Evolutionary conservation across 805 yeast species (phyloP).

Genomic region (Candida verbasci): DNA sequence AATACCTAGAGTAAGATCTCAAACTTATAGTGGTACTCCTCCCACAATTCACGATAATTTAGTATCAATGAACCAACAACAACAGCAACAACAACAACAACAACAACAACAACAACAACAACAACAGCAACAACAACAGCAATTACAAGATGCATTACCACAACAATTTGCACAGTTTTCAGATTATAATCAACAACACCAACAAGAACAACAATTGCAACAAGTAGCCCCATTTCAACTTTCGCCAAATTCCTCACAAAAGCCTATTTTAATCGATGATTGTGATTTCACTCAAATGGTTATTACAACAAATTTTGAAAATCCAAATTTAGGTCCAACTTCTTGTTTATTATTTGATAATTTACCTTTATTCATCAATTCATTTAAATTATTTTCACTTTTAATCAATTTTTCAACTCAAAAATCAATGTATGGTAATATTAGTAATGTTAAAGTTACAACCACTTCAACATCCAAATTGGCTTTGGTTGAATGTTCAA

Average conservation of each 20-base stretch:
- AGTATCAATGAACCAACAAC: conserved; percentile 4
- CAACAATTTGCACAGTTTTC: conserved; percentile 9
- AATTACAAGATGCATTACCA: conserved; percentile 1
- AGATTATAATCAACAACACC: background rate
- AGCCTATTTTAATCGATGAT: conserved; percentile 45
- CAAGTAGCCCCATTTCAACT: no score
- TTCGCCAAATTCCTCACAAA: conserved; percentile 3
- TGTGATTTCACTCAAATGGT: conserved; percentile 54
- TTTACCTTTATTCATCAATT: conserved; percentile 68
- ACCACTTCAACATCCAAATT: conserved; percentile 18
- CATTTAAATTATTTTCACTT: conserved; percentile 29
- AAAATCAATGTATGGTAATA: conserved; percentile 11
- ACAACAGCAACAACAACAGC: conserved; percentile 9
- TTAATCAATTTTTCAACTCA: conserved; percentile 18
- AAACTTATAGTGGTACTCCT: conserved; percentile 36
- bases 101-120: conserved; percentile 9
- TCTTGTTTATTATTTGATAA: conserved; percentile 75
- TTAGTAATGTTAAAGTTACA: conserved; percentile 17
- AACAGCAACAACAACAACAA: conserved; percentile 1
- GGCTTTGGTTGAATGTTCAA: conserved; percentile 63
- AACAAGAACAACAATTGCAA: no score
- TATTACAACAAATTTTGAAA: conserved; percentile 69
- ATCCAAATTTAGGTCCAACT: conserved; percentile 69
- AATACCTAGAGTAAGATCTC: conserved; percentile 32
- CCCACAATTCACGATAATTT: conserved; percentile 17